Percentiles rank a stretch among this genome's conserved stretches.
These are phyloP conservation scores for Penicillium silybi DNA, from an alignment of 495 filamentous ascomycete species.

Conservation along the genomic window DNA sequence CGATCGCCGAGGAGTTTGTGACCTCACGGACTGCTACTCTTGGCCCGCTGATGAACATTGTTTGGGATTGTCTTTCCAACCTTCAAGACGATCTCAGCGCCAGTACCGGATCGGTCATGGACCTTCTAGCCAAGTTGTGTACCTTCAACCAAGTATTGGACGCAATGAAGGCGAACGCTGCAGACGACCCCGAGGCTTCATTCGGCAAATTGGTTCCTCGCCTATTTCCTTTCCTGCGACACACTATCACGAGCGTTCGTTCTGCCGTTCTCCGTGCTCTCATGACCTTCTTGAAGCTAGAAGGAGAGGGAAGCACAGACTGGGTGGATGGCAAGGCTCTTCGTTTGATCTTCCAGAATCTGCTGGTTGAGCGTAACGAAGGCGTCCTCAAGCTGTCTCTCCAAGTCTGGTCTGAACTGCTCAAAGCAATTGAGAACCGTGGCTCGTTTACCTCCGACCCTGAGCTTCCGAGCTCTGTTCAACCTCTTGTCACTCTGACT, in stretches of 20 bases:
- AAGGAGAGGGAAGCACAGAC: conserved; percentile 74
- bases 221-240: conserved; percentile 91
- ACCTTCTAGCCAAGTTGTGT: conserved; percentile 91
- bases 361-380: conserved; percentile 88
- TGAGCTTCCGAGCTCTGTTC: conserved; percentile 54
- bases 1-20: conserved; percentile 92
- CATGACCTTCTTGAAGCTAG: conserved; percentile 85
- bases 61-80: conserved; percentile 95
- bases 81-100: conserved; percentile 94
- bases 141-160: conserved; percentile 89
- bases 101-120: conserved; percentile 97
- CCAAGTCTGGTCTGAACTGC: conserved; percentile 79
- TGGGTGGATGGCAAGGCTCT: conserved; percentile 91
- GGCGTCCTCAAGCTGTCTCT: conserved; percentile 73
- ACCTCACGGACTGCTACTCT: conserved; percentile 72
- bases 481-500: conserved; percentile 71
- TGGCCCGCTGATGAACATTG: conserved; percentile 79
- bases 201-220: conserved; percentile 90
- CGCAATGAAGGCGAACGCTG: conserved; percentile 89
- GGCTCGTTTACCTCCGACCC: conserved; percentile 64
- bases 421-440: conserved; percentile 58
- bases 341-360: conserved; percentile 87
- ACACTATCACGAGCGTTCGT: conserved; percentile 94
- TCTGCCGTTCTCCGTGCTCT: conserved; percentile 89
- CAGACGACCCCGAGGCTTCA: conserved; percentile 74